Base-by-base conservation (phyloP, 129 eudicot genomes). In the Chrysanthemum makinoi region DNA sequence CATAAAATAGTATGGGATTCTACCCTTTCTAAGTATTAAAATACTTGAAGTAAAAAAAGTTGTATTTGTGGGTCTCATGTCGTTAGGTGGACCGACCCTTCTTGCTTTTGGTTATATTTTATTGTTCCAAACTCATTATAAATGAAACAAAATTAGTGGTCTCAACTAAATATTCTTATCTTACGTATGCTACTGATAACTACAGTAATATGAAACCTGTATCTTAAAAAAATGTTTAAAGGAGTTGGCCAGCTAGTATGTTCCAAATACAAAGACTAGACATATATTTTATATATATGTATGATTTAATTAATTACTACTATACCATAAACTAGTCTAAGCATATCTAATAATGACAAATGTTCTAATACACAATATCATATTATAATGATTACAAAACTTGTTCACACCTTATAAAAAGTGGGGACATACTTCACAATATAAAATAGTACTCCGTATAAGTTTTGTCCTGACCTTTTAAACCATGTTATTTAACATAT, bases 31-130 rank as follows among this genome's bases (percentile, higher is more conserved):
- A 73, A 33, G 71, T 51, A 63, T 73, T 33, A 18, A 62, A 73
- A 62, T 16, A 50, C 33, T 30, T 26, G 52, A 47, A 62, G 14
- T 14, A 17, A 73, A 28, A 6, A 73, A 62, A 52, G 14, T 62
- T 52, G 15, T 73, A 62, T 73, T 12, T 74, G 62, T 70, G 66
- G 75, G 66, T 56, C 66, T 18, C 55, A 70, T 39, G 75, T 71
- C 44, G 75, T 44, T 58, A 57, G 65, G 65, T 74, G 63, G 53
- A 73, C 26, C 48, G 30, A 46, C 77, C 22, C 54, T 49, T 1
- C 63, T 20, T 64, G 30, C 55, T 19, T 50, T 52, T 2, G 14
- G 43, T 62, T 61, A 70, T 50, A 33, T 8, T 53, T 63, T 64
- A 6, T 47, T 62, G 54, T 61, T 51, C 64, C 49, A 35, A 5